These are phyloP conservation scores for Alternaria solani DNA, from an alignment of 2,329 filamentous ascomycete genomes.

Conservation along the genomic window DNA sequence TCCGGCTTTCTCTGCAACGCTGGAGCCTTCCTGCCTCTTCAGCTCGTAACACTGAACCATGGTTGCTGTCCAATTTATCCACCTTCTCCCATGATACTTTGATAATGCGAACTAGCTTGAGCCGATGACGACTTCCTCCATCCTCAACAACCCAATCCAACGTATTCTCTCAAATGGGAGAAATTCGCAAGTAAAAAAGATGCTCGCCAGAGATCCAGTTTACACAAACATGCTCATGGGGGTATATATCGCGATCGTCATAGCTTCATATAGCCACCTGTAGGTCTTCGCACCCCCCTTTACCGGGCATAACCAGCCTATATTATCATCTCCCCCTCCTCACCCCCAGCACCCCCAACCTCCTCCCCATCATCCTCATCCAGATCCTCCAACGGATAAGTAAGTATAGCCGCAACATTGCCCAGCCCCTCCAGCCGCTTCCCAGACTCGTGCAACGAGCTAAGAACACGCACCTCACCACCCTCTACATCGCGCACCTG, in stretches of 20 bases:
- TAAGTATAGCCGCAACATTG: constrained; percentile 87
- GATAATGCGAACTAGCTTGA: no score
- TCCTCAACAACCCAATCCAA: no score
- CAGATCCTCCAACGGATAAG: constrained; percentile 83
- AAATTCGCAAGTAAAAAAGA: no score
- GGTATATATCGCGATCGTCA: neutral
- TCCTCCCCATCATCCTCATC: constrained; percentile 65
- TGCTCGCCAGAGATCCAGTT: no score
- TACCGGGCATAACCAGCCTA: constrained; percentile 7
- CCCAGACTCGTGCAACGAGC: constrained; percentile 93
- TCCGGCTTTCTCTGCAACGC: no score
- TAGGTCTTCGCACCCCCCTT: neutral
- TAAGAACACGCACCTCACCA: constrained; percentile 87
- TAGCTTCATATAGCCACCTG: neutral
- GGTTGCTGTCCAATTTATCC: no score
- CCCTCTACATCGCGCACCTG: constrained; percentile 81
- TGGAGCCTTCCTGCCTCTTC: no score
- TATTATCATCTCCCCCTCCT: constrained; percentile 39
- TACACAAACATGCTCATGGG: neutral
- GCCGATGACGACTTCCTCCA: no score
- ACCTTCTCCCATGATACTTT: no score
- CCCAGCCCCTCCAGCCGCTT: constrained; percentile 83
- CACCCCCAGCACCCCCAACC: constrained; percentile 20
- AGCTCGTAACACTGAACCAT: no score
- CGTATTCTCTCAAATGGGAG: no score